Conservation (phyloP, 129 eudicot genomes). For the Chrysanthemum seticuspe region DNA sequence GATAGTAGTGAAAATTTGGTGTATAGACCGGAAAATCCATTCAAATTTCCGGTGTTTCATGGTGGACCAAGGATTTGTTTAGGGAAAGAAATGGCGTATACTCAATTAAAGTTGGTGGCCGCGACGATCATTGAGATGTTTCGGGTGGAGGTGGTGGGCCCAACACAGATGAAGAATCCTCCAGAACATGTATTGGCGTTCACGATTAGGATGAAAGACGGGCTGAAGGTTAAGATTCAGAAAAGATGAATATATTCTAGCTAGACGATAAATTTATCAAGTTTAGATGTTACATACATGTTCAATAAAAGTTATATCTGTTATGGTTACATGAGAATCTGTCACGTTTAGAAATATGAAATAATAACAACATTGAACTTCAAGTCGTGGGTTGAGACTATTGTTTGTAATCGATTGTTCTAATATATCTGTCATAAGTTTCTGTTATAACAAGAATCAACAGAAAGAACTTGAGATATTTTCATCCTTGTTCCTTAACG, state of each 20-base stretch:
- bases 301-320: too few relatives aligned
- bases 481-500: too few relatives aligned
- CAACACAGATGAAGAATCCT: slow-evolving; percentile 31
- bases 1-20: slow-evolving; percentile 24
- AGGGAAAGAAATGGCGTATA: slow-evolving; percentile 85
- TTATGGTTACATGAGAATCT: too few relatives aligned
- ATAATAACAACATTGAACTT: too few relatives aligned
- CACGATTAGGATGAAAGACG: slow-evolving; percentile 78
- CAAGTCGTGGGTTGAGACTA: too few relatives aligned
- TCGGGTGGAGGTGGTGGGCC: slow-evolving; percentile 32
- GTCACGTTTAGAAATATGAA: too few relatives aligned
- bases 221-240: slow-evolving; percentile 39
- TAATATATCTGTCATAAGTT: too few relatives aligned
- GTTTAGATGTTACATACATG: too few relatives aligned
- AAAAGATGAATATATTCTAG: slow-evolving; percentile 19
- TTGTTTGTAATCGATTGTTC: too few relatives aligned
- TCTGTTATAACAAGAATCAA: too few relatives aligned
- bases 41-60: slow-evolving; percentile 65
- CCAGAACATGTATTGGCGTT: slow-evolving; percentile 66
- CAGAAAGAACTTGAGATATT: too few relatives aligned
- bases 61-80: slow-evolving; percentile 79
- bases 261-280: too few relatives aligned
- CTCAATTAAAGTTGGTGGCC: slow-evolving; percentile 79
- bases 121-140: slow-evolving; percentile 60
- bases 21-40: slow-evolving; percentile 47